Conservation (phyloP, 306 rosid genomes). For the Prunus padus region DNA sequence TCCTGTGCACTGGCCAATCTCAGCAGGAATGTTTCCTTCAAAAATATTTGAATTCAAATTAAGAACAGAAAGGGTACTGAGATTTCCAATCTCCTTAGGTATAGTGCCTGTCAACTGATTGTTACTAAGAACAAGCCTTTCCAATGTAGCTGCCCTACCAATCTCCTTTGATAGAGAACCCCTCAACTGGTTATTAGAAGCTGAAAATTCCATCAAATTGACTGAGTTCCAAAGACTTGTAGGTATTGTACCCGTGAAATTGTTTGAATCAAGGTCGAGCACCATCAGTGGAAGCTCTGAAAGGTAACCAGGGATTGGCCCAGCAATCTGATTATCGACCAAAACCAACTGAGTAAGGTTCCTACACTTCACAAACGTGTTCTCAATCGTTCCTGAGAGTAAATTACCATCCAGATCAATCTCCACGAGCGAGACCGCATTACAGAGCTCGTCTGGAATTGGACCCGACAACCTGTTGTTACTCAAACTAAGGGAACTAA, state of each 20-base stretch:
- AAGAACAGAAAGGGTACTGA: slow-evolving; percentile 64
- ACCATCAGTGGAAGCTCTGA: slow-evolving; percentile 78
- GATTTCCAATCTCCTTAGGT: slow-evolving; percentile 72
- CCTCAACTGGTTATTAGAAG: slow-evolving; percentile 67
- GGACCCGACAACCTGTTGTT: slow-evolving; percentile 64
- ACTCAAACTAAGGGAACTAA: slow-evolving; percentile 69
- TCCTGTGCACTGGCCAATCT: slow-evolving; percentile 59
- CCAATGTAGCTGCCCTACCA: slow-evolving; percentile 56
- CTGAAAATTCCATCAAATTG: slow-evolving; percentile 78
- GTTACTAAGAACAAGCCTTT: slow-evolving; percentile 73
- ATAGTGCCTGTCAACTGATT: slow-evolving; percentile 65
- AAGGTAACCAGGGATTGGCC: slow-evolving; percentile 73
- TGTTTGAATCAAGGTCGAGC: slow-evolving; percentile 77
- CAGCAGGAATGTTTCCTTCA: slow-evolving; percentile 67
- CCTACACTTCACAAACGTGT: slow-evolving; percentile 57
- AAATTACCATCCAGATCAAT: slow-evolving; percentile 67
- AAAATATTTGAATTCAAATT: slow-evolving; percentile 78
- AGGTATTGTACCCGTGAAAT: slow-evolving; percentile 75
- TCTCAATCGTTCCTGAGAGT: slow-evolving; percentile 62
- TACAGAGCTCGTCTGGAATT: slow-evolving; percentile 76
- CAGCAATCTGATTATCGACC: slow-evolving; percentile 65
- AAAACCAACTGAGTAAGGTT: slow-evolving; percentile 69
- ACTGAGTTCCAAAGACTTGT: slow-evolving; percentile 54
- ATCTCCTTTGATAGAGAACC: slow-evolving; percentile 75
- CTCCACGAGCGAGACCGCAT: slow-evolving; percentile 65